Evolutionary conservation across 1,284 basidiomycete species (phyloP).

Genomic region (Hypsizygus ulmarius): DNA sequence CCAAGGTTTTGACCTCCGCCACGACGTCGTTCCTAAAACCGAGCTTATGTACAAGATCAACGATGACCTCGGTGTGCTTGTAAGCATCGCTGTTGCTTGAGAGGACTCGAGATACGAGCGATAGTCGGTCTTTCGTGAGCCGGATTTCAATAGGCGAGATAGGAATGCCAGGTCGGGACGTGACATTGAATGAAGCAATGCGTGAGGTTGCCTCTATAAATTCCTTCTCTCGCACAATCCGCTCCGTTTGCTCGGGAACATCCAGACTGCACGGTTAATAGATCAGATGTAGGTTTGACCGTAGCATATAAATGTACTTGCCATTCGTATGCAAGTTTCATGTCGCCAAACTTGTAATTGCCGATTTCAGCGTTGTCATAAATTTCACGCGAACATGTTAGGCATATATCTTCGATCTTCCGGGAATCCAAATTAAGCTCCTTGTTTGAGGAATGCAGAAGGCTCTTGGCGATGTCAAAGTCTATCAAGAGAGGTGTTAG

Average conservation of each 20-base stretch:
- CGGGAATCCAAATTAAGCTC: conserved; percentile 51
- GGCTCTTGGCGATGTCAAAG: conserved; percentile 70
- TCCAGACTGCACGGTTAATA: conserved; percentile 53
- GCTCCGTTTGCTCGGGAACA: conserved; percentile 65
- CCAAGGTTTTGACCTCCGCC: conserved; percentile 77
- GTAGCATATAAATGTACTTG: conserved; percentile 34
- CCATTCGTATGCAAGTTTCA: conserved; percentile 96
- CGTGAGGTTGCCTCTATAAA: conserved; percentile 94
- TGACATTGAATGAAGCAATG: conserved; percentile 79
- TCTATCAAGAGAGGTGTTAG: conserved; percentile 44
- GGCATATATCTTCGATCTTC: conserved; percentile 73
- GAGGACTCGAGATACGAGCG: conserved; percentile 78
- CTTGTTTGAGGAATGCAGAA: conserved; percentile 56
- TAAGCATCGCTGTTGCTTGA: conserved; percentile 82
- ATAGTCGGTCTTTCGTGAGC: conserved; percentile 81
- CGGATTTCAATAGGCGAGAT: conserved; percentile 91
- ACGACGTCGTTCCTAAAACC: conserved; percentile 70
- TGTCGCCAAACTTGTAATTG: conserved; percentile 88
- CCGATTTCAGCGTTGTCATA: conserved; percentile 92
- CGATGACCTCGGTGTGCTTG: conserved; percentile 84
- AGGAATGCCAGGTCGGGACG: conserved; percentile 68
- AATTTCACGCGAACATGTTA: conserved; percentile 80
- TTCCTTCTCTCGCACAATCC: conserved; percentile 70
- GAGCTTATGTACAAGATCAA: conserved; percentile 85
- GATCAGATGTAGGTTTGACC: conserved; percentile 3